Base-by-base conservation (phyloP, 2,329 filamentous ascomycete species). In the Colletotrichum lindemuthianum region DNA sequence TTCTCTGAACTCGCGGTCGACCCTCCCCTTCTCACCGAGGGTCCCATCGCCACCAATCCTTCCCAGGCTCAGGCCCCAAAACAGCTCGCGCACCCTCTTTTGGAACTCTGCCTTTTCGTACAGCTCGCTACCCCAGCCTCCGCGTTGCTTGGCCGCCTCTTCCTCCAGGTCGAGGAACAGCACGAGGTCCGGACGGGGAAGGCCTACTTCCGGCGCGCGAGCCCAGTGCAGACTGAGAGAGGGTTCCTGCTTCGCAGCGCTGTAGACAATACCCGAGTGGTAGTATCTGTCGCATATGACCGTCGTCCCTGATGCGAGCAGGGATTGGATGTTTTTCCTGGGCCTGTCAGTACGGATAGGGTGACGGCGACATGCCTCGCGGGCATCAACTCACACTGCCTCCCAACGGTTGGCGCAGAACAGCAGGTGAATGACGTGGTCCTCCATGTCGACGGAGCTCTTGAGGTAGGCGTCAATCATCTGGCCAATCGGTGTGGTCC, bases 361-460 rank as follows among this genome's bases (percentile, higher is more conserved):
- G 24, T 24, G 24, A 24, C 24, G 24, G 24, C 24, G 24, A 24
- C 24, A 24, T 24, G 24, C 24, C 24, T 24, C 24, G 24, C 24
- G 24, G 24, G 24, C 4, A 24, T 4, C 5, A 24, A 24, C 83
- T 72, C 78, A 86, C 81, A 78, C 83, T 58, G 84, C 82, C 69
- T 97, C 94, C 94, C 94, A 97, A 51, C 94, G 86, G 75, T 97
- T 97, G 9, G 94, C 93, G 64, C 90, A 93, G 77, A 97, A 97
- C 16, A 97, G 84, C 2, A 97, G 84, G 76, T 97, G 94, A 70
- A 97, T 95, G 4, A 90, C 91, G 73, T 97, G 93, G 75, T 97
- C 93, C 66, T 96, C 92, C 76, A 94, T 87, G 63, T 92, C 85
- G 32, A 86, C 82, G 60, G 90, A 78, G 63, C 89, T 90, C 68